Evolutionary conservation across 257 asterid species (phyloP), one percentile per base, ranked within the genome.

Genomic region (Ilex aquifolium): DNA sequence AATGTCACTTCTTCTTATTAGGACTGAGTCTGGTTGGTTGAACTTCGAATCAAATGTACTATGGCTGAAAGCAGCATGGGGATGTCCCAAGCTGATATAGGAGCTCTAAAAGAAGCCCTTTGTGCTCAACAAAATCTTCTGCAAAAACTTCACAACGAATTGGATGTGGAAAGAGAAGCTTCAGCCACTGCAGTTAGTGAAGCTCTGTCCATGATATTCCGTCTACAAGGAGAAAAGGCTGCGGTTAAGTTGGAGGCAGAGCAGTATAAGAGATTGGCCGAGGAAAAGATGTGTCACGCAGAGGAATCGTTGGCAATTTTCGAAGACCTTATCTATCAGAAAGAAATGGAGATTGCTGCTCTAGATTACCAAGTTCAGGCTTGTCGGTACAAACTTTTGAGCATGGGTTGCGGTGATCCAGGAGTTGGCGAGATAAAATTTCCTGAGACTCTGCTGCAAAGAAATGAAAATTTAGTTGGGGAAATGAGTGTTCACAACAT

Each of bases 151-250:
- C 83, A 87, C 87, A 67, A 61, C 62, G 99, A 92, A 53, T 68
- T 89, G 68, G 99, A 92, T 31, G 97, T 87, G 3, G 97, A 92
- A 70, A 70, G 97, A 74, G 97, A 92, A 62, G 89, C 99, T 21
- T 85, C 97, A 0, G 81, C 96, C 54, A 76, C 82, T 31, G 91
- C 97, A 1, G 94, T 97, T 10, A 82, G 91, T 13, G 99, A 92
- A 76, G 88, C 99, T 2, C 51, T 92, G 11, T 80, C 91, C 0
- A 86, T 89, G 72, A 92, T 92, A 58, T 32, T 87, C 21, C 97
- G 97, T 21, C 78, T 92, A 3, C 96, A 92, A 70, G 96, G 93
- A 44, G 99, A 92, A 61, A 92, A 89, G 53, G 94, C 95, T 10
- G 88, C 94, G 0, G 87, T 92, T 4, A 82, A 87, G 63, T 83